Conservation (phyloP, 2,329 filamentous ascomycete genomes). For the Nothophoma quercina region DNA sequence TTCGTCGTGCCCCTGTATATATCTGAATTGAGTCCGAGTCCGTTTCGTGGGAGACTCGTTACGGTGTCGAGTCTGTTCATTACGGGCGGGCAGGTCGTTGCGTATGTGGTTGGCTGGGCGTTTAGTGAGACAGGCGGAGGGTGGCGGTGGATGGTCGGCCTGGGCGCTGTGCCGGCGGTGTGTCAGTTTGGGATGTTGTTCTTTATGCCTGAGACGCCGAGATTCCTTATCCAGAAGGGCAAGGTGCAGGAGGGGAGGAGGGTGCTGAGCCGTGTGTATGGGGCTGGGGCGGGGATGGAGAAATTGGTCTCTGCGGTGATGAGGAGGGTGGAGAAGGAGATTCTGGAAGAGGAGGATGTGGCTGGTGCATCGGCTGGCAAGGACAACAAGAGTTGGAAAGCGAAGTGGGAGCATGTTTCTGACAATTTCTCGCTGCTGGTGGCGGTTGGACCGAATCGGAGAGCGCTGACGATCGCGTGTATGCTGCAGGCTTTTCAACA, state of each 20-base stretch:
- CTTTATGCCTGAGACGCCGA: constrained; percentile 85
- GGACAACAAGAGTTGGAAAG: constrained; percentile 38
- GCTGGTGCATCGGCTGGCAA: constrained; percentile 43
- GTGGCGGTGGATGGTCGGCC: constrained; percentile 92
- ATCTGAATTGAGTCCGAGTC: constrained; percentile 80
- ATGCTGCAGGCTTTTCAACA: constrained; percentile 88
- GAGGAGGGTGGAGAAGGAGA: constrained; percentile 75
- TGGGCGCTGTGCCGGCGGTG: constrained; percentile 79
- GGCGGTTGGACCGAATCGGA: constrained; percentile 62
- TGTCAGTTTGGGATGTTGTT: constrained; percentile 73
- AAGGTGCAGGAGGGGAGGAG: constrained; percentile 66
- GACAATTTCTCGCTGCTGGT: constrained; percentile 62
- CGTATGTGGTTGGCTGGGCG: constrained; percentile 83
- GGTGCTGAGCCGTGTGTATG: constrained; percentile 72
- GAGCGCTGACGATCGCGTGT: constrained; percentile 84
- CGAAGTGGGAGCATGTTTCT: constrained; percentile 57
- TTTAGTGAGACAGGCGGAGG: constrained; percentile 66
- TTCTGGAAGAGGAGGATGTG: constrained; percentile 69
- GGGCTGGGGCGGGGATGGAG: constrained; percentile 40
- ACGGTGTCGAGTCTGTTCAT: constrained; percentile 85
- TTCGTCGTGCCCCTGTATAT: constrained; percentile 83
- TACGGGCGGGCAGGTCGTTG: constrained; percentile 86
- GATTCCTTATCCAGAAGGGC: constrained; percentile 81
- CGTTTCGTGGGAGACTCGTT: constrained; percentile 78
- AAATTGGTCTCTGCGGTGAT: constrained; percentile 67